These are phyloP conservation scores for Teratosphaeria viscida DNA, from an alignment of 2,329 filamentous ascomycete species.

Conservation along the genomic window DNA sequence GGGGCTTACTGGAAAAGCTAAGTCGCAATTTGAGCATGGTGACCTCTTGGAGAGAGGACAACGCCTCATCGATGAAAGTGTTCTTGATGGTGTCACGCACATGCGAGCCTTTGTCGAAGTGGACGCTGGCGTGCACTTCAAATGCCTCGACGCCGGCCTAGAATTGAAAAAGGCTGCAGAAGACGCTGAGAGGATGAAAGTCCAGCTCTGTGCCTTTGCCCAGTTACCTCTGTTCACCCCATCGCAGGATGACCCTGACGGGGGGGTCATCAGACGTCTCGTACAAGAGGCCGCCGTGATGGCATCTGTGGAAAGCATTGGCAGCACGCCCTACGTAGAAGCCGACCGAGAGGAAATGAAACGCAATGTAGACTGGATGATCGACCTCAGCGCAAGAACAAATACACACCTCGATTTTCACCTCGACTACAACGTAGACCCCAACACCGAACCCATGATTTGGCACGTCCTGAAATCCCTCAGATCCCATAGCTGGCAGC, in stretches of 20 bases:
- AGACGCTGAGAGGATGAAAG: conserved; percentile 42
- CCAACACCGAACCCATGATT: conserved; percentile 39
- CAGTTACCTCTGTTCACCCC: conserved; percentile 58
- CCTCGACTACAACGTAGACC: conserved; percentile 57
- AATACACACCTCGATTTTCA: conserved; percentile 58
- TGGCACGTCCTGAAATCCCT: conserved; percentile 46
- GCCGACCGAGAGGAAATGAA: conserved; percentile 36
- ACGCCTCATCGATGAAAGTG: conserved; percentile 55
- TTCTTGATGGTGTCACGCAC: conserved; percentile 53
- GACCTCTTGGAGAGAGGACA: conserved; percentile 56
- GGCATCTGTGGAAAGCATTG: conserved; percentile 47
- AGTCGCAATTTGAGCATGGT: conserved; percentile 48
- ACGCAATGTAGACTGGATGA: conserved; percentile 54
- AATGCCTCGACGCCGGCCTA: conserved; percentile 48
- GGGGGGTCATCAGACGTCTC: conserved; percentile 39
- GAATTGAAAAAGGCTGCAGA: conserved; percentile 40
- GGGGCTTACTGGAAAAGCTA: conserved; percentile 47
- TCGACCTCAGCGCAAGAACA: conserved; percentile 41
- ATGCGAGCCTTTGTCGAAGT: conserved; percentile 65
- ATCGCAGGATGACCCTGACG: conserved; percentile 27
- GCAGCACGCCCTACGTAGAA: conserved; percentile 63
- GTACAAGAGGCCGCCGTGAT: conserved; percentile 36
- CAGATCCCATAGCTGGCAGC: conserved; percentile 40
- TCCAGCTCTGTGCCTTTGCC: conserved; percentile 62
- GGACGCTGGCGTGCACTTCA: conserved; percentile 49